Base-by-base conservation (phyloP, 108 stramenopile genomes). In the Stephanodiscus triporus region DNA sequence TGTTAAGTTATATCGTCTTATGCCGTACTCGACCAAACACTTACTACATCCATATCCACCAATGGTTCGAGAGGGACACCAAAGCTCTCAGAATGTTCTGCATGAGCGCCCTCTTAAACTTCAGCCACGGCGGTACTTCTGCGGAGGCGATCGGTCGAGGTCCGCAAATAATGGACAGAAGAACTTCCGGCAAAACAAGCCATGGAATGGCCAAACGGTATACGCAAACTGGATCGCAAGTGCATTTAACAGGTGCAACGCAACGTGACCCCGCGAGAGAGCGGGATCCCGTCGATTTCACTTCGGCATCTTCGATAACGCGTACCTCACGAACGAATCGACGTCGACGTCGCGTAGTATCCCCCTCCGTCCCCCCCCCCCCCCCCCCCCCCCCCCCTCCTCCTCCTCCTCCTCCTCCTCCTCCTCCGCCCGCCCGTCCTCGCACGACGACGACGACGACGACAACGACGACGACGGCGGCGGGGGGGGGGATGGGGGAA, bases 171-270 rank as follows among this genome's bases (percentile, higher is more conserved):
- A 34, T 19, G n/a, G 82, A 74, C 14, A 93, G 65, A 11, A 90
- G 58, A 0, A 93, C 89, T 45, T 89, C 90, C 13, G 90, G 66
- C 26, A 91, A 11, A 94, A 49, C 32, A 89, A 65, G 9, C 90
- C 92, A 48, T 94, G 88, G n/a, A 68, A 24, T 91, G 69, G 8
- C 55, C 72, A n/a, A 20, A 88, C 86, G 9, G 90, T 89, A 65
- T 89, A 65, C 14, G 88, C 88, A 72, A 94, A 87, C 63, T 88
- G 87, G 27, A 61, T 85, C 13, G 90, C 88, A 53, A 94, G 70
- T 0, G 75, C 58, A 42, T 71, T 42, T 62, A 94, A 94, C 19
- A 94, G 87, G 67, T 90, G n/a, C n/a, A n/a, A n/a, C n/a, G n/a
- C n/a, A n/a, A n/a, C n/a, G n/a, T n/a, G n/a, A n/a, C n/a, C n/a